Conservation (phyloP, 2,329 filamentous ascomycete genomes). For the Exophiala xenobiotica region DNA sequence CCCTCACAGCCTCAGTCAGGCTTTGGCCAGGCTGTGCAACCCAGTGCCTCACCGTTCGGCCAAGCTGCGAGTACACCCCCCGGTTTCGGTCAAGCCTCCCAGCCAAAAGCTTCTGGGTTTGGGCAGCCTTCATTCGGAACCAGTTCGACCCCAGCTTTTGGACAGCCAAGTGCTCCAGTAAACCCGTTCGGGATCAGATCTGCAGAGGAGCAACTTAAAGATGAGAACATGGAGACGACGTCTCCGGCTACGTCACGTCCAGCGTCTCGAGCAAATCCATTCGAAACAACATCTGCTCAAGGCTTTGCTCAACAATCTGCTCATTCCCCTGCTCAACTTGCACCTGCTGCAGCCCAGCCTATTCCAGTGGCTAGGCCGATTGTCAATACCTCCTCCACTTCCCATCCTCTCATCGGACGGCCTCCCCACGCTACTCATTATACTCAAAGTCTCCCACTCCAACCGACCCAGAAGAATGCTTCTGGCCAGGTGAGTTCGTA, state of each 20-base stretch:
- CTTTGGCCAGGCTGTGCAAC: slow-evolving; percentile 35
- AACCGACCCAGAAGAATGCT: slow-evolving; percentile 35
- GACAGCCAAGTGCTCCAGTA: slow-evolving; percentile 44
- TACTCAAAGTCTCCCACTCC: slow-evolving; percentile 35
- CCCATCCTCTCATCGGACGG: slow-evolving; percentile 25
- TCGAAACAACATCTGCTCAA: slow-evolving; percentile 31
- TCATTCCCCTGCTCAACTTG: too few species aligned
- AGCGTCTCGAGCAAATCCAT: slow-evolving; percentile 34
- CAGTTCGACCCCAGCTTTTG: slow-evolving; percentile 33
- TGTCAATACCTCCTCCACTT: slow-evolving; percentile 21
- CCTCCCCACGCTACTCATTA: slow-evolving; percentile 24
- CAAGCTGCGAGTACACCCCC: slow-evolving; percentile 34
- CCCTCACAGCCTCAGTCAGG: slow-evolving; percentile 17
- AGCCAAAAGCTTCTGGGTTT: slow-evolving; percentile 22
- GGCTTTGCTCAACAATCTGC: too few species aligned
- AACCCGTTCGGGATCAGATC: slow-evolving; percentile 37
- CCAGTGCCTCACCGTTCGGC: slow-evolving; percentile 39
- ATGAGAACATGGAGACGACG: slow-evolving; percentile 26
- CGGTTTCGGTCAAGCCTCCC: slow-evolving; percentile 27
- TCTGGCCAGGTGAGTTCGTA: slow-evolving; percentile 54
- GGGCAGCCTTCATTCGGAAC: slow-evolving; percentile 43
- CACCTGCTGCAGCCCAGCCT: slow-evolving; percentile 12
- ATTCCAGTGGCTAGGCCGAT: slow-evolving; percentile 10
- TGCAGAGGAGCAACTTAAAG: slow-evolving; percentile 19
- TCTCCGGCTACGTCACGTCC: slow-evolving; percentile 36